These are phyloP conservation scores for Bruguiera hainesii DNA, from an alignment of 441 rosid species.

Conservation along the genomic window DNA sequence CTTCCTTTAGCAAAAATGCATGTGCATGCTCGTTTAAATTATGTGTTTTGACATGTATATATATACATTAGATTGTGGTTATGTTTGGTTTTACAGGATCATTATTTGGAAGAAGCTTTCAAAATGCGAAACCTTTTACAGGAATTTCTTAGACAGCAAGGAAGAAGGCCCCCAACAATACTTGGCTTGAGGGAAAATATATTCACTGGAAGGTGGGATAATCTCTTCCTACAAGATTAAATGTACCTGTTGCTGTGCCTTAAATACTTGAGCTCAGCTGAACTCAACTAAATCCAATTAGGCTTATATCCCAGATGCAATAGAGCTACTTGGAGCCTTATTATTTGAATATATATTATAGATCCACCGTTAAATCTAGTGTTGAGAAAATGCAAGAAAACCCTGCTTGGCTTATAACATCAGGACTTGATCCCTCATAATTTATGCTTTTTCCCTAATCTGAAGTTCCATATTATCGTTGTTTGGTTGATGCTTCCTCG, in stretches of 20 bases:
- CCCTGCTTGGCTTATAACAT: too few relatives aligned
- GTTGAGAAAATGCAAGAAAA: too few relatives aligned
- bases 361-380: too few relatives aligned
- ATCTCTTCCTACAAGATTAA: constrained; percentile 14
- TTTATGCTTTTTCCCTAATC: too few relatives aligned
- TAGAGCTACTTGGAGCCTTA: too few relatives aligned
- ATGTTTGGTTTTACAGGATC: constrained; percentile 58
- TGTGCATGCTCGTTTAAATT: not conserved
- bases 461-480: too few relatives aligned
- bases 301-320: too few relatives aligned
- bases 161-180: constrained; percentile 78
- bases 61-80: constrained; percentile 11
- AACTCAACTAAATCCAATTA: too few relatives aligned
- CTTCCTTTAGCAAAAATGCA: constrained; percentile 17
- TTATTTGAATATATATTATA: too few relatives aligned
- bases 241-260: not conserved
- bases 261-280: too few relatives aligned
- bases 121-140: constrained; percentile 97
- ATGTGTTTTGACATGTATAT: not conserved
- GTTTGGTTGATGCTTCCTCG: too few relatives aligned
- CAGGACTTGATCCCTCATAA: too few relatives aligned
- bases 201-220: constrained; percentile 88
- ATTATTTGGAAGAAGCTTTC: constrained; percentile 91
- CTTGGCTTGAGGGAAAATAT: constrained; percentile 95
- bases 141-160: constrained; percentile 75